Conservation (phyloP, 768 basidiomycete genomes). For the Hydnomerulius pinastri region DNA sequence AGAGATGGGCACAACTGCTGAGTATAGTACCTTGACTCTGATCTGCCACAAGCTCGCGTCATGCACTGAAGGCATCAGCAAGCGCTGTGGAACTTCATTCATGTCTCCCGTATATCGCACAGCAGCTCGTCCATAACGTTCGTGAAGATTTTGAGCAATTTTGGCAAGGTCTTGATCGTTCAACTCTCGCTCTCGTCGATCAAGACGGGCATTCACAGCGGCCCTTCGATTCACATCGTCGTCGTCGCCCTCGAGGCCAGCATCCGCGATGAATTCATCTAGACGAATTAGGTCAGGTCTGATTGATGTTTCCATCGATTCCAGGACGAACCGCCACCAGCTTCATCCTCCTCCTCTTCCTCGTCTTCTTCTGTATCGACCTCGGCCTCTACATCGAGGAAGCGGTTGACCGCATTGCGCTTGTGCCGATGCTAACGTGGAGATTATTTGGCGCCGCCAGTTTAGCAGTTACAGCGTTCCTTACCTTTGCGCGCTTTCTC, state of each 20-base stretch:
- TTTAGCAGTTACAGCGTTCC: slow-evolving; percentile 12
- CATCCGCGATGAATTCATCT: slow-evolving; percentile 74
- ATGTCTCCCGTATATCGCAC: slow-evolving; percentile 87
- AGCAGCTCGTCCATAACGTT: slow-evolving; percentile 71
- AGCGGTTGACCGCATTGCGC: slow-evolving; percentile 67
- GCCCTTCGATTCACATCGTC: slow-evolving; percentile 51
- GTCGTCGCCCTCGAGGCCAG: slow-evolving; percentile 65
- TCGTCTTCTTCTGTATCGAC: slow-evolving; percentile 98
- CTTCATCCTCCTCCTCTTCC: slow-evolving; percentile 83
- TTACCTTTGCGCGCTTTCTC: slow-evolving; percentile 65
- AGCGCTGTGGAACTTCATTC: slow-evolving; percentile 88
- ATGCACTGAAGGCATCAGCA: slow-evolving; percentile 95
- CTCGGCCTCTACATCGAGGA: slow-evolving; percentile 95
- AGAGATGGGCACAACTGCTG: background rate
- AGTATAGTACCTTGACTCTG: slow-evolving; percentile 73
- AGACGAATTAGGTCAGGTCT: slow-evolving; percentile 14
- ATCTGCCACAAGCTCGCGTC: slow-evolving; percentile 97
- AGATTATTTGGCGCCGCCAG: slow-evolving; percentile 7
- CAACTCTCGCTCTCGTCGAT: slow-evolving; percentile 68
- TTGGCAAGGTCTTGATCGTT: slow-evolving; percentile 80
- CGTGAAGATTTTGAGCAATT: slow-evolving; percentile 79
- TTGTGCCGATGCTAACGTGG: slow-evolving; percentile 62
- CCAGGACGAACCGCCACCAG: slow-evolving; percentile 47
- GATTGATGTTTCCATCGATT: background rate
- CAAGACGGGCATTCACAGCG: slow-evolving; percentile 67